Evolutionary conservation across 345 rosid species (phyloP), one percentile per base, ranked within the genome.

Genomic region (Heritiera fomes): DNA sequence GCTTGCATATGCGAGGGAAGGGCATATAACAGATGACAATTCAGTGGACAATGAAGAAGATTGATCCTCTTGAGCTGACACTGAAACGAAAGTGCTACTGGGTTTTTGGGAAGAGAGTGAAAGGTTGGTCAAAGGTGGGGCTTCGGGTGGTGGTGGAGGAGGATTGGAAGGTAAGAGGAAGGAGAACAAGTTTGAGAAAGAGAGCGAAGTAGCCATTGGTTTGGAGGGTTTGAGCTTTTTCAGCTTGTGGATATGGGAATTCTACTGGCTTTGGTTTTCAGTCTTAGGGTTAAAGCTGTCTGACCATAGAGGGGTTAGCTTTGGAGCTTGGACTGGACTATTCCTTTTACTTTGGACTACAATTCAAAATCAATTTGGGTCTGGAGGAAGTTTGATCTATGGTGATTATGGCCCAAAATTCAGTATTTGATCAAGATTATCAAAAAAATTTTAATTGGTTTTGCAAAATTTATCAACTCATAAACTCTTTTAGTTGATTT

Each of bases 1-100:
- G 58, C 88, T 94, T 12, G 97, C 77, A 80, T 91, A 85, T 2
- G 93, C 92, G 13, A 91, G 87, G 45, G 94, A 89, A 8, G 96
- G 96, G 73, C 90, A 89, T n/a, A 89, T 87, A 17, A 89, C 92
- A 4, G 97, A 81, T 8, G 94, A 79, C 38, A 89, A 49, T 47
- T 90, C 93, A 12, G 88, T 34, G 53, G 93, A 85, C 8, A 83
- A 11, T 1, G 67, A 32, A 7, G 75, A 65, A 11, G 83, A 77
- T 41, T 79, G 76, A 64, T 58, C 60, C 34, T 80, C 90, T 1
- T 82, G 83, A 43, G 79, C 77, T 34, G 77, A 81, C 84, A 80
- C 56, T 23, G 91, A 80, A 67, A 75, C 71, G 12, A 78, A 41
- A 15, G 17, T 34, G 28, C 76, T 84, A 72, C 76, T 75, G 74